Evolutionary conservation across 2,329 filamentous ascomycete species (phyloP).

Genomic region (Tolypocladium ovalisporum): DNA sequence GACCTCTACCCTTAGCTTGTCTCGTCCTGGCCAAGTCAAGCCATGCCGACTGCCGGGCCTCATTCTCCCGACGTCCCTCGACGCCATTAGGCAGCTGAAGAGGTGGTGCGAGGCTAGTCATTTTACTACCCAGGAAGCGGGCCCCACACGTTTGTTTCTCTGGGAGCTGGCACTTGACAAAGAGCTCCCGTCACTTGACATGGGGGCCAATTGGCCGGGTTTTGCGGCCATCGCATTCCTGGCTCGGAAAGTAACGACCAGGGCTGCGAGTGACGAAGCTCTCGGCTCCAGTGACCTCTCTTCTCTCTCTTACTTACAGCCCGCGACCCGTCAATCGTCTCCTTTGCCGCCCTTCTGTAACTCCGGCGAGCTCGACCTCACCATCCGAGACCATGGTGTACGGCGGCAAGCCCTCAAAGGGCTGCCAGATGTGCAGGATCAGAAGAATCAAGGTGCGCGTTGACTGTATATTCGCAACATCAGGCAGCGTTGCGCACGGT

Average conservation of each 20-base stretch:
- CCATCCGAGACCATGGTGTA: constrained; percentile 41
- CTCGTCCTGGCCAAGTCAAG: background rate
- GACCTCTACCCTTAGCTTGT: background rate
- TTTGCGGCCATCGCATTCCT: background rate
- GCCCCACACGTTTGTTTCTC: background rate
- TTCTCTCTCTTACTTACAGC: background rate
- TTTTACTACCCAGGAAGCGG: background rate
- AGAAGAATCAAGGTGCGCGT: constrained; percentile 56
- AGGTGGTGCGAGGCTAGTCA: background rate
- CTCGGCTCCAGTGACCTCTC: constrained; percentile 4
- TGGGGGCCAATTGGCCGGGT: background rate
- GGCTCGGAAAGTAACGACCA: background rate
- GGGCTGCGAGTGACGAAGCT: background rate
- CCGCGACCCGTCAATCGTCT: background rate
- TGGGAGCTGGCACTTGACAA: background rate
- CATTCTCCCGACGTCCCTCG: background rate
- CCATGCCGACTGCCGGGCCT: background rate
- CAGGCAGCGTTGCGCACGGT: background rate
- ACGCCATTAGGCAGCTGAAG: background rate
- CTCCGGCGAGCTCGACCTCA: background rate
- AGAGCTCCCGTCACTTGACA: background rate
- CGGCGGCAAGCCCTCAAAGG: constrained; percentile 51
- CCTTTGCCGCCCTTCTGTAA: background rate
- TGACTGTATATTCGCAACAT: background rate
- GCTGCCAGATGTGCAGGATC: constrained; percentile 63